These are phyloP conservation scores for Thelonectria rubi DNA, from an alignment of 2,329 filamentous ascomycete genomes.

Conservation along the genomic window DNA sequence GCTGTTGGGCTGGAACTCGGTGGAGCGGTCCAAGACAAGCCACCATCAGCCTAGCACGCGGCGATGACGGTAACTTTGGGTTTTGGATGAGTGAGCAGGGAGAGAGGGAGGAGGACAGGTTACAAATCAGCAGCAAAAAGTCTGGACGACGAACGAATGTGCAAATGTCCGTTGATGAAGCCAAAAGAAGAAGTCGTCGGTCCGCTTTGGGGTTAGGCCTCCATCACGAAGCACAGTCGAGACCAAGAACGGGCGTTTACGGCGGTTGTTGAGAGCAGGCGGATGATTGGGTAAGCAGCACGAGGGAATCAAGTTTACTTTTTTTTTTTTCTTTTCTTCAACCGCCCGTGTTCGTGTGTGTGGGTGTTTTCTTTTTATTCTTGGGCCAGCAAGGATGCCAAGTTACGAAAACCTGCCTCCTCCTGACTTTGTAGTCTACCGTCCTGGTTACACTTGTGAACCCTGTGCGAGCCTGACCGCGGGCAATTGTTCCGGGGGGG, in stretches of 20 bases:
- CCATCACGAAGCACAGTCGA: too few species aligned
- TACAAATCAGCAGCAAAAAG: too few species aligned
- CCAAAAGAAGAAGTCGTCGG: not conserved
- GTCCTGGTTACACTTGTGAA: too few species aligned
- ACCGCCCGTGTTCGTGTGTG: conserved; percentile 3
- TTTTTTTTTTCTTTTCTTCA: not conserved
- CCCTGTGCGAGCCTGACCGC: too few species aligned
- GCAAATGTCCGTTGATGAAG: too few species aligned
- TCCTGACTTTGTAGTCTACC: conserved; percentile 8
- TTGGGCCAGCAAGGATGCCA: conserved; percentile 7
- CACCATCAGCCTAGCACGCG: conserved; percentile 19
- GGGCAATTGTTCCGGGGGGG: too few species aligned
- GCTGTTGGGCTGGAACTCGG: conserved; percentile 12
- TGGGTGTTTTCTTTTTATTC: not conserved
- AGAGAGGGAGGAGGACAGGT: not conserved
- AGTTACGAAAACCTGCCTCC: conserved; percentile 13
- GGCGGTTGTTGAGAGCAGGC: conserved; percentile 9
- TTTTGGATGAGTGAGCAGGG: not conserved
- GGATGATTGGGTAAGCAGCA: conserved; percentile 7
- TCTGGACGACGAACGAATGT: too few species aligned
- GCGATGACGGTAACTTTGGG: conserved; percentile 7
- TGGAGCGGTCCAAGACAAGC: conserved; percentile 16
- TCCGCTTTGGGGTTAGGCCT: too few species aligned
- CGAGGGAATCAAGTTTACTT: conserved; percentile 1
- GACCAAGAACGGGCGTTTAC: not conserved